Conservation (phyloP, 768 basidiomycete species). For the Trametes gibbosa region DNA sequence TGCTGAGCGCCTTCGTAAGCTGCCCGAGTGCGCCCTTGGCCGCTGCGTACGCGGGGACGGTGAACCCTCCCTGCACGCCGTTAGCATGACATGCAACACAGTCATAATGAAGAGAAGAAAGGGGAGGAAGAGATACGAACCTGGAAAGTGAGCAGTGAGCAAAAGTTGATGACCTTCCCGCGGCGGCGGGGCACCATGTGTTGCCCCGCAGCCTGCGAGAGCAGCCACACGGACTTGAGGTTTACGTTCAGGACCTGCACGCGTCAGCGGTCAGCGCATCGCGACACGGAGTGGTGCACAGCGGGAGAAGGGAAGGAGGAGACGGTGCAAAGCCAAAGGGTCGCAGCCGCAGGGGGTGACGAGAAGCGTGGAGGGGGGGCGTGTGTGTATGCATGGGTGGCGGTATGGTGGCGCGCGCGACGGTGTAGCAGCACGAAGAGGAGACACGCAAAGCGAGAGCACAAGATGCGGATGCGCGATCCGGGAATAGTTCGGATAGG, state of each 20-base stretch:
- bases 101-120: not conserved
- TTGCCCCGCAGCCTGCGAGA: slow-evolving; percentile 80
- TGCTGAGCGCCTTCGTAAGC: slow-evolving; percentile 85
- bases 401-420: not conserved
- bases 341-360: too few species aligned
- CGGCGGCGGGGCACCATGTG: slow-evolving; percentile 81
- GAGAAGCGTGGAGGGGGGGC: not conserved
- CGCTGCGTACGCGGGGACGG: slow-evolving; percentile 87
- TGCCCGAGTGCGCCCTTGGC: slow-evolving; percentile 87
- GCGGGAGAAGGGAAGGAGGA: not conserved
- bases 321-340: too few species aligned
- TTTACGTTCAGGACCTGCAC: slow-evolving; percentile 79
- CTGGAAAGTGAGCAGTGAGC: slow-evolving; percentile 46
- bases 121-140: slow-evolving; percentile 6
- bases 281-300: not conserved
- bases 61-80: slow-evolving; percentile 53
- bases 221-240: slow-evolving; percentile 83
- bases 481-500: slow-evolving; percentile 15
- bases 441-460: not conserved
- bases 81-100: too few species aligned
- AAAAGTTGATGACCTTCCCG: slow-evolving; percentile 72
- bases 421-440: not conserved
- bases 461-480: not conserved
- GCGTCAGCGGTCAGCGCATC: not conserved
- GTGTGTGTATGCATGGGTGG: not conserved